phyloP scores from a whole-genome alignment of 306 rosid species.

The Corylus heterophylla region DNA sequence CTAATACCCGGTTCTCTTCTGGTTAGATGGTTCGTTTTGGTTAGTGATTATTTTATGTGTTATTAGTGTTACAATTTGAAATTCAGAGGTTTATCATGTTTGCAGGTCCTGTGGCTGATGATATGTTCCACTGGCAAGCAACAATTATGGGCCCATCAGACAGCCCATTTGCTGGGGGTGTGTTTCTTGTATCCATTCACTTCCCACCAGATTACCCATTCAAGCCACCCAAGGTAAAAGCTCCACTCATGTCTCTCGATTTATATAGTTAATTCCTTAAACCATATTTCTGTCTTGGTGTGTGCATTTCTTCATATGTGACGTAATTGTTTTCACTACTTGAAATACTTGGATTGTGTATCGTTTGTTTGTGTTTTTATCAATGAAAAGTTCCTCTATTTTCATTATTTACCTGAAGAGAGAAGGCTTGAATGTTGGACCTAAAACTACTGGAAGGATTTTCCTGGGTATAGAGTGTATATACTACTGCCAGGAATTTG shows the following conservation, averaged over 20 bases:
- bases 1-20: background rate
- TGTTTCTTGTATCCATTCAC: conserved; percentile 58
- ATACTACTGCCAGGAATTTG: background rate
- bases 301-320: background rate
- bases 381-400: no score
- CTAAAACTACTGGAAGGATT: no score
- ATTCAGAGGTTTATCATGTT: background rate
- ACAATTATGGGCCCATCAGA: conserved; percentile 61
- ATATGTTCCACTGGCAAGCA: conserved; percentile 61
- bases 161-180: conserved; percentile 63
- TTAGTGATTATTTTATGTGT: background rate
- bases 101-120: conserved; percentile 52
- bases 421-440: no score
- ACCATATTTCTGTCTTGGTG: background rate
- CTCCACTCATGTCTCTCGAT: background rate
- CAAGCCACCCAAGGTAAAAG: conserved; percentile 57
- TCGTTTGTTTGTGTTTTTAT: no score
- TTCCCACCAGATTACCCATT: conserved; percentile 66
- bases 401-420: no score
- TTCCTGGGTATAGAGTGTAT: no score
- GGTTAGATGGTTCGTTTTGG: conserved; percentile 1
- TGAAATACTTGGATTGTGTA: background rate
- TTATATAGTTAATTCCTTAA: background rate
- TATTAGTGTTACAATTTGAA: background rate
- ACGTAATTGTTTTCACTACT: background rate